These are phyloP conservation scores for Epicoccum nigrum DNA, from an alignment of 2,329 filamentous ascomycete genomes.

Conservation along the genomic window DNA sequence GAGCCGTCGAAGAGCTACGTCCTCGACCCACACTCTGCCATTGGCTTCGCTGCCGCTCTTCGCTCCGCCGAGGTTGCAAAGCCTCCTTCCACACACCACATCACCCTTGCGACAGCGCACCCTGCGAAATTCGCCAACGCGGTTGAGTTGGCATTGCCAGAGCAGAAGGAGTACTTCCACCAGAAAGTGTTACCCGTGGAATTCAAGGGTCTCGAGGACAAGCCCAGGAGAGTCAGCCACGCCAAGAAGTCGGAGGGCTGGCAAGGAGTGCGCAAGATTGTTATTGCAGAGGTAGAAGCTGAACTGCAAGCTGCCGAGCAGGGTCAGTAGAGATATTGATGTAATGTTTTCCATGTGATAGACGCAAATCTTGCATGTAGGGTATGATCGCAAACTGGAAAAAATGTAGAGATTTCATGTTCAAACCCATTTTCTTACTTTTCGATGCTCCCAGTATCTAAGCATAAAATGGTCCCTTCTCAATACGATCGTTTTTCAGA, in stretches of 20 bases:
- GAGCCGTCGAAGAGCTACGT: constrained; percentile 67
- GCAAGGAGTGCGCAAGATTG: constrained; percentile 75
- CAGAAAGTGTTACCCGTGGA: constrained; percentile 78
- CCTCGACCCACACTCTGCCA: constrained; percentile 89
- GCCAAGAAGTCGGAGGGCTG: constrained; percentile 70
- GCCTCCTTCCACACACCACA: constrained; percentile 64
- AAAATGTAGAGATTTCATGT: background rate
- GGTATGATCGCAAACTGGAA: background rate
- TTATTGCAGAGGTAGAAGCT: constrained; percentile 72
- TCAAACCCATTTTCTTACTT: background rate
- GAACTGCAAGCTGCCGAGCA: constrained; percentile 43
- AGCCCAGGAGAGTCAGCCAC: constrained; percentile 73
- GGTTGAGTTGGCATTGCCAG: constrained; percentile 78
- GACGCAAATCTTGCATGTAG: constrained; percentile 11
- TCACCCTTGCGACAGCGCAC: constrained; percentile 91
- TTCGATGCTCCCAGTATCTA: too few relatives aligned
- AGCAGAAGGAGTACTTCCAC: constrained; percentile 76
- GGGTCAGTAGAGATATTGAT: constrained; percentile 16
- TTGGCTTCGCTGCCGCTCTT: constrained; percentile 78
- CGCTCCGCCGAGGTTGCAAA: constrained; percentile 66
- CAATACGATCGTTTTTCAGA: too few relatives aligned
- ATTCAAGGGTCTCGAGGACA: constrained; percentile 78
- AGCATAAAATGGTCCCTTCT: too few relatives aligned
- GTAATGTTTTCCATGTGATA: constrained; percentile 10
- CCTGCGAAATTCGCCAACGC: constrained; percentile 92